These are phyloP conservation scores for Cryphonectria carpinicola DNA, from an alignment of 2,329 filamentous ascomycete species.

Conservation along the genomic window DNA sequence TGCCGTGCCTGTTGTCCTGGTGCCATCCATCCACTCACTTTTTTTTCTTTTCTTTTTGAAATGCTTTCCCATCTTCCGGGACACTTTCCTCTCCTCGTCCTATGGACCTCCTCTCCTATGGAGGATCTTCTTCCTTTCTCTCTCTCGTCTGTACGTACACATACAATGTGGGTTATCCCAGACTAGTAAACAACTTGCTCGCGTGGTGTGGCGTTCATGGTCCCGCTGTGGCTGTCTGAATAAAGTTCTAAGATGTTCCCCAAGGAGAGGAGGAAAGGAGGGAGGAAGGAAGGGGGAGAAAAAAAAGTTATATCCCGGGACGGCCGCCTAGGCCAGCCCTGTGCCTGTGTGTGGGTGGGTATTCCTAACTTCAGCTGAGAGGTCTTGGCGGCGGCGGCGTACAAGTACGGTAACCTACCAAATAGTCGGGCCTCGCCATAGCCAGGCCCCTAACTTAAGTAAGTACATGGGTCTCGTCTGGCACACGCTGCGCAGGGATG, in stretches of 20 bases:
- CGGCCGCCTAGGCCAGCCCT: conserved; percentile 4
- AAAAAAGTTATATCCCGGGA: background rate
- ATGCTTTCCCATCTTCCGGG: background rate
- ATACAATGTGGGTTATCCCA: background rate
- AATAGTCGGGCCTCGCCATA: background rate
- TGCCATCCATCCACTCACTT: background rate
- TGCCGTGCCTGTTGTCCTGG: background rate
- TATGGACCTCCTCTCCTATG: background rate
- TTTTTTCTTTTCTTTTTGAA: no score
- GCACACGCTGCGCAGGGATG: background rate
- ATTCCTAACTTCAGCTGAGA: background rate
- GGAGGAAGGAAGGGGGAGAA: background rate
- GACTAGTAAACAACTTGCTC: background rate
- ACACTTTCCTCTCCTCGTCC: no score
- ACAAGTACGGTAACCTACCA: background rate
- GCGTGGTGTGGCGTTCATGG: background rate
- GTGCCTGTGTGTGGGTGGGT: background rate
- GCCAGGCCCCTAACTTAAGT: background rate
- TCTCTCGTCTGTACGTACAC: background rate
- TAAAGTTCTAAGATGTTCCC: background rate
- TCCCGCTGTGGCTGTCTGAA: background rate
- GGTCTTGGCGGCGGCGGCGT: background rate
- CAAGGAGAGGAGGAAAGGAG: background rate
- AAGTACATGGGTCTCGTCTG: no score
- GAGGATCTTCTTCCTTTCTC: background rate